Percentiles rank a stretch among this genome's conserved stretches.
These are phyloP conservation scores for Ogataea paradorogensis DNA, from an alignment of 805 yeast species.

Conservation along the genomic window DNA sequence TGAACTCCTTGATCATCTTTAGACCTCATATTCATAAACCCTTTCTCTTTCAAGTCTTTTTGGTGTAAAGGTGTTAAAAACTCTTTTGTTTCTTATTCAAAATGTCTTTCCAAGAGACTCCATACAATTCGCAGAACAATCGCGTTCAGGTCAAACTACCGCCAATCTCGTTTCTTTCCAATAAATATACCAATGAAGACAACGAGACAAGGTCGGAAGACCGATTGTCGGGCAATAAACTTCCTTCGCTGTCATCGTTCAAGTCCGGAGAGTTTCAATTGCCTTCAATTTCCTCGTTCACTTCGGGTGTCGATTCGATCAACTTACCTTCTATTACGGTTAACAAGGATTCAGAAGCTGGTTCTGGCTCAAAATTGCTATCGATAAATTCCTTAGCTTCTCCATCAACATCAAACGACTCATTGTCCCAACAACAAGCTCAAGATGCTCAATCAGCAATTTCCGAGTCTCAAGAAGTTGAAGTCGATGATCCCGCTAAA, in stretches of 20 bases:
- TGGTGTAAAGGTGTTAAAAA: conserved; percentile 2
- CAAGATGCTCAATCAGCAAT: conserved; percentile 22
- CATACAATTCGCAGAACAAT: conserved; percentile 7
- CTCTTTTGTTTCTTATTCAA: not conserved
- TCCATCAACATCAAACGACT: conserved; percentile 4
- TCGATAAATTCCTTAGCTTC: conserved; percentile 10
- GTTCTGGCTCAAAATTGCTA: conserved; percentile 6
- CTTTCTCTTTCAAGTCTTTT: not conserved
- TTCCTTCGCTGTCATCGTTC: conserved; percentile 13
- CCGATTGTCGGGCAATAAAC: conserved; percentile 2
- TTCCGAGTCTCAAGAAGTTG: conserved; percentile 18
- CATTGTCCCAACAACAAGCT: conserved; percentile 6
- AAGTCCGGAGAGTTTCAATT: conserved; percentile 13
- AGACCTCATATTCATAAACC: too few species aligned
- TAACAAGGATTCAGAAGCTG: conserved; percentile 4
- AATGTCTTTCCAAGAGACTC: conserved; percentile 7
- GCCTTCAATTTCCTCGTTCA: conserved; percentile 13
- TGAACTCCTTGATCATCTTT: too few species aligned
- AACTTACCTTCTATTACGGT: conserved; percentile 20
- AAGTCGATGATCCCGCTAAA: conserved; percentile 2
- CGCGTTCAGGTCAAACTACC: conserved; percentile 24
- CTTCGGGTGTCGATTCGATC: conserved; percentile 11
- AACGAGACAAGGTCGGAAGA: conserved; percentile 1
- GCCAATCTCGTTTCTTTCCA: conserved; percentile 27
- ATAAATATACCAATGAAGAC: conserved; percentile 10